phyloP scores from a whole-genome alignment of 164 flowering plant species.

The Aristolochia contorta region DNA sequence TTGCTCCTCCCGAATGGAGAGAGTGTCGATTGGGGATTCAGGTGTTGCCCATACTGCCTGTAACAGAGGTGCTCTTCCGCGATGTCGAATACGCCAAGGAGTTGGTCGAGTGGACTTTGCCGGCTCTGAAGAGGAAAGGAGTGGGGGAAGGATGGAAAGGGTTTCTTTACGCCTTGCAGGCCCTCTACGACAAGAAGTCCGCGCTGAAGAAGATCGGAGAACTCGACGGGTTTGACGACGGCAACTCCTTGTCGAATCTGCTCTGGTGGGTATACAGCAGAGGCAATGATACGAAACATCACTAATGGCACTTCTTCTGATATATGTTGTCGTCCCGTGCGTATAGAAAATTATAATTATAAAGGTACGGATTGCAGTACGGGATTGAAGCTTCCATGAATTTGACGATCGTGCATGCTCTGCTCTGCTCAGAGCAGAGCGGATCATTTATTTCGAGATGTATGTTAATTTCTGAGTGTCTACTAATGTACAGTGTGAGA shows the following conservation, averaged over 20 bases:
- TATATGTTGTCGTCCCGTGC: too few species aligned
- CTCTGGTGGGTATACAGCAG: conserved; percentile 87
- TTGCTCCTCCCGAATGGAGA: conserved; percentile 77
- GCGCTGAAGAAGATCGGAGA: conserved; percentile 50
- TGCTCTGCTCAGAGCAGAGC: too few species aligned
- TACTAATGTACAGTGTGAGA: too few species aligned
- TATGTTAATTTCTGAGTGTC: too few species aligned
- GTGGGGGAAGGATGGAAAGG: conserved; percentile 95
- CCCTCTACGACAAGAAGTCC: conserved; percentile 43
- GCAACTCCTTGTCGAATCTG: conserved; percentile 70
- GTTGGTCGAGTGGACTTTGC: conserved; percentile 71
- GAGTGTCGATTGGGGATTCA: conserved; percentile 88
- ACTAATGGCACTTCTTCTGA: too few species aligned
- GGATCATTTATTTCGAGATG: too few species aligned
- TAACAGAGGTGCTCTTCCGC: conserved; percentile 59
- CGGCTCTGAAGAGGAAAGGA: conserved; percentile 62
- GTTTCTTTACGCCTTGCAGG: conserved; percentile 73
- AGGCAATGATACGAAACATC: conserved; percentile 12
- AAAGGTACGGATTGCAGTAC: too few species aligned
- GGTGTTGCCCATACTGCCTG: conserved; percentile 64
- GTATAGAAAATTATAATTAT: too few species aligned
- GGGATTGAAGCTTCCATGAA: too few species aligned
- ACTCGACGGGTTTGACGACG: conserved; percentile 67
- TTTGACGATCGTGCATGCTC: too few species aligned
- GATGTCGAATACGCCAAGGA: conserved; percentile 43